These are phyloP conservation scores for Petrea volubilis DNA, from an alignment of 257 asterid genomes.

Conservation along the genomic window DNA sequence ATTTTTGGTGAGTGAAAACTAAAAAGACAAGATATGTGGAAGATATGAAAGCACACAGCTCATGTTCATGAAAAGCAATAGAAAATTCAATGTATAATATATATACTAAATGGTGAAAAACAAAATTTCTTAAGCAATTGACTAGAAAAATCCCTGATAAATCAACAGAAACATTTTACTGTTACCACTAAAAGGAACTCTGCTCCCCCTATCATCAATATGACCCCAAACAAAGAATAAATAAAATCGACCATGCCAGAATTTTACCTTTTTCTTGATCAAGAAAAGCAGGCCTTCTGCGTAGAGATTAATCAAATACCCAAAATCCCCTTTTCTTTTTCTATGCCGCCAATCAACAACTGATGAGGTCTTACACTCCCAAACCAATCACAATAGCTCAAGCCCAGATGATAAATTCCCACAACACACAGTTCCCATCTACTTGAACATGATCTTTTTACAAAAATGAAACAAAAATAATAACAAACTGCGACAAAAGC, in stretches of 20 bases:
- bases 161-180: not conserved
- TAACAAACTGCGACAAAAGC: too few relatives aligned
- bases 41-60: too few relatives aligned
- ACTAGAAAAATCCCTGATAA: not conserved
- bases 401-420: too few relatives aligned
- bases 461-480: too few relatives aligned
- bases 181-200: not conserved
- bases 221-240: not conserved
- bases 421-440: too few relatives aligned
- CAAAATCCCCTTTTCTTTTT: not conserved
- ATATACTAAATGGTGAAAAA: not conserved
- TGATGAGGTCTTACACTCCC: not conserved
- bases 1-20: not conserved
- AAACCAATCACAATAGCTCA: not conserved
- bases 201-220: not conserved
- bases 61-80: too few relatives aligned
- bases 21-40: not conserved
- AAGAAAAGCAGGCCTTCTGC: not conserved
- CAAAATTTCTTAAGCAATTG: not conserved
- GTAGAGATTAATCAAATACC: not conserved
- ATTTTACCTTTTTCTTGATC: not conserved
- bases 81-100: not conserved
- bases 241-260: not conserved
- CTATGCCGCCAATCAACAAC: not conserved
- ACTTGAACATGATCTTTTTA: too few relatives aligned